Conservation (phyloP, 1,284 basidiomycete genomes). For the Trichosporon ovoides region DNA sequence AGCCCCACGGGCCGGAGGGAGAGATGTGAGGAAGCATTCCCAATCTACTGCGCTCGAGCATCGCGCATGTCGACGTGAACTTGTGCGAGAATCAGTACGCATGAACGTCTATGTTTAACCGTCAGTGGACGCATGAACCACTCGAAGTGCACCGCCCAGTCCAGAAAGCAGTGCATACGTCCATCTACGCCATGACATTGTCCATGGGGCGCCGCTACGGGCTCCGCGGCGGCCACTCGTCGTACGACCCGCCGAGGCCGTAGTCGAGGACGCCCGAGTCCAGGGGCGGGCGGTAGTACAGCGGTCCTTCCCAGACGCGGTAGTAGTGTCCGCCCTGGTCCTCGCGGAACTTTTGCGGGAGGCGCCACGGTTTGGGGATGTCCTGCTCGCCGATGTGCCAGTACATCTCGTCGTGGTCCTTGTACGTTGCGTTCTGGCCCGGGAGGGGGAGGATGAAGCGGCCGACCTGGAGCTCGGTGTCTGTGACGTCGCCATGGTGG, state of each 20-base stretch:
- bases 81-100: too few species aligned
- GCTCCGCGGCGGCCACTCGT: not conserved
- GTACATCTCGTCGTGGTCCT: conserved; percentile 62
- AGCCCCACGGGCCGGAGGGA: too few species aligned
- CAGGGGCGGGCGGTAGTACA: conserved; percentile 46
- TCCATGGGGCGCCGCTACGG: too few species aligned
- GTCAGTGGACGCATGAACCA: too few species aligned
- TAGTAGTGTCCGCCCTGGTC: conserved; percentile 27
- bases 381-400: conserved; percentile 62
- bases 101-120: too few species aligned
- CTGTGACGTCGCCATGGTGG: conserved; percentile 43
- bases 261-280: conserved; percentile 32
- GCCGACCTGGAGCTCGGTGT: conserved; percentile 55
- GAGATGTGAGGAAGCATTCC: too few species aligned
- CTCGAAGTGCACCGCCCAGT: too few species aligned
- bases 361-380: conserved; percentile 53
- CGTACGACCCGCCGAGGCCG: conserved; percentile 10
- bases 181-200: too few species aligned
- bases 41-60: too few species aligned
- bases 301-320: conserved; percentile 41
- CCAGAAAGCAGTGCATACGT: too few species aligned
- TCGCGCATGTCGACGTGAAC: too few species aligned
- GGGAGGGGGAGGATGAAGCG: conserved; percentile 69
- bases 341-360: conserved; percentile 41
- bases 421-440: conserved; percentile 56